Conservation (phyloP, 768 basidiomycete genomes). For the Tulasnella sp. region DNA sequence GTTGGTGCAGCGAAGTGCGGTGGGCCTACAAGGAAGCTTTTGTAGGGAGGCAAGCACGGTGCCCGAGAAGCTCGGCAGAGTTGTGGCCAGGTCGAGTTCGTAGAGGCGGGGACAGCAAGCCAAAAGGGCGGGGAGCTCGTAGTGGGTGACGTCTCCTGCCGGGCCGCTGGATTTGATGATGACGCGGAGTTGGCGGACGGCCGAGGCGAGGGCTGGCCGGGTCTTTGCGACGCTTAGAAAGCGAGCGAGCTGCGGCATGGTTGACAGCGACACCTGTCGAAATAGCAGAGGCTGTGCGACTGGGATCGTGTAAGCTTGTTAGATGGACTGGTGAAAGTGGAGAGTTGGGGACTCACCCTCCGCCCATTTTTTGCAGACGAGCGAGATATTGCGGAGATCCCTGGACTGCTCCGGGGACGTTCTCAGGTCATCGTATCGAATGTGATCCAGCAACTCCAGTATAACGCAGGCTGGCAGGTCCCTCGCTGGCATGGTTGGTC, state of each 20-base stretch:
- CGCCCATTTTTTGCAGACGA: slow-evolving; percentile 11
- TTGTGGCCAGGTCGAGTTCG: slow-evolving; percentile 4
- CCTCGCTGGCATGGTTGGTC: slow-evolving; percentile 3
- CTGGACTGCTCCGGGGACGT: not conserved
- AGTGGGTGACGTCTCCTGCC: not conserved
- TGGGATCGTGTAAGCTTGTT: not conserved
- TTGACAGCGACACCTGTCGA: not conserved
- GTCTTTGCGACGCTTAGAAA: not conserved
- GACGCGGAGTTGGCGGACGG: slow-evolving; percentile 23
- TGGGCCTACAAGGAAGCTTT: slow-evolving; percentile 8
- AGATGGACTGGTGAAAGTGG: not conserved
- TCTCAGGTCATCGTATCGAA: slow-evolving; percentile 15
- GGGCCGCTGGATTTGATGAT: not conserved
- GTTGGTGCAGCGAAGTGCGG: slow-evolving; percentile 16
- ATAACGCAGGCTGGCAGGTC: slow-evolving; percentile 2
- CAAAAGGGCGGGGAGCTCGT: not conserved
- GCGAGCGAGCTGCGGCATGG: not conserved
- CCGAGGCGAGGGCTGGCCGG: not conserved
- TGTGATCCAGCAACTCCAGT: slow-evolving; percentile 4
- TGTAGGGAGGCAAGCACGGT: not conserved
- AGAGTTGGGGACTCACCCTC: not conserved
- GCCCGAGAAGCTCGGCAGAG: not conserved
- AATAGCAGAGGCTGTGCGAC: slow-evolving; percentile 5
- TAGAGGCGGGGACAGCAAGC: slow-evolving; percentile 5
- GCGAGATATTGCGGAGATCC: not conserved